Evolutionary conservation across 306 rosid species (phyloP), one percentile per base, ranked within the genome.

Genomic region (Trifolium fragiferum): DNA sequence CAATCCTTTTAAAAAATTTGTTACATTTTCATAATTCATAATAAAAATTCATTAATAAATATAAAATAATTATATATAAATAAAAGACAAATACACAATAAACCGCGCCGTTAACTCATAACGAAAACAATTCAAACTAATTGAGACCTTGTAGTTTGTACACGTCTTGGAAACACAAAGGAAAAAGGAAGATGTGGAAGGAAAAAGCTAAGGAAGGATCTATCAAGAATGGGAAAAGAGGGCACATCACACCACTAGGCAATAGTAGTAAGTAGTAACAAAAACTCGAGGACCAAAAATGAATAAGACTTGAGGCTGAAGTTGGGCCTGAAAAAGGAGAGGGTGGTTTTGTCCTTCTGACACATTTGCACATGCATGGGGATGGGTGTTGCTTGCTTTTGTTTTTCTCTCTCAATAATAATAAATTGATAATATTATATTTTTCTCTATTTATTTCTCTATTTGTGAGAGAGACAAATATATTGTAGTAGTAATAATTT

Each of bases 281-380:
- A 60, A 60, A 81, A 75, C 72, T 54, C 77, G 64, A 73, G 77
- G 78, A 74, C 84, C 86, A 77, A 83, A 85, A 75, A 16, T 80
- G 88, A 86, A 79, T 60, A 71, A n/a, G 84, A 82, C 82, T 30
- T 33, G 18, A 53, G 80, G 80, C 79, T 77, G 51, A 16, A 50
- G 72, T 35, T 80, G 64, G 68, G 59, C 70, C 84, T 72, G 65
- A 61, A 68, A 68, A 78, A 58, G 75, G 67, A 70, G 86, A 75
- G 70, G 76, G 61, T 70, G 44, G 51, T 70, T 84, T 74, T 74
- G 75, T 78, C 76, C 15, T 72, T 76, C 74, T 59, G 77, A 73
- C 80, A 58, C 64, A 40, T 43, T 84, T 54, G 77, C 87, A 83
- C 82, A 85, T 85, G 81, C 82, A 83, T 85, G 81, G 89, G 89